These are phyloP conservation scores for Sphagnum contortum DNA, from an alignment of 225 moss, liverwort and hornwort genomes.

Conservation along the genomic window DNA sequence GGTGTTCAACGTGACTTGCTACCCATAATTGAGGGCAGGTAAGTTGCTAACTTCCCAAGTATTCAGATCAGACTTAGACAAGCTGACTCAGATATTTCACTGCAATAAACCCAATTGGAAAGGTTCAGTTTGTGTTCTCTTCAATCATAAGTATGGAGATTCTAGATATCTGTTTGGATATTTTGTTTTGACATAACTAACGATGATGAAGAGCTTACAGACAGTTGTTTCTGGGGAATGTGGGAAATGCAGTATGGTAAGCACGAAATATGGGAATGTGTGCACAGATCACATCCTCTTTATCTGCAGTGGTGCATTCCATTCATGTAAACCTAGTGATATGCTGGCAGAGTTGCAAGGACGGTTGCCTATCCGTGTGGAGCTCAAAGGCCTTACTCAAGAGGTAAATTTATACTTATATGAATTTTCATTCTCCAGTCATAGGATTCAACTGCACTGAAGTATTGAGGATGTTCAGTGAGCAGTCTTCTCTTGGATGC, in stretches of 20 bases:
- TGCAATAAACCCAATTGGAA: too few relatives aligned
- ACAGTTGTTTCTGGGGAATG: neutral
- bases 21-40: constrained; percentile 92
- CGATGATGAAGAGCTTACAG: too few relatives aligned
- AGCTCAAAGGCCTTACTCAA: constrained; percentile 72
- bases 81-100: too few relatives aligned
- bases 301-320: constrained; percentile 91
- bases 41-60: neutral
- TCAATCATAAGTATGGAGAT: too few relatives aligned
- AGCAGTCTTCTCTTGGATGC: too few relatives aligned
- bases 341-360: constrained; percentile 94
- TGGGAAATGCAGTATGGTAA: constrained; percentile 50
- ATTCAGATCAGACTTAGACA: too few relatives aligned
- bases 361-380: constrained; percentile 73
- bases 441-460: too few relatives aligned
- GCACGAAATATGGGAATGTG: constrained; percentile 84
- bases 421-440: too few relatives aligned
- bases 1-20: constrained; percentile 81
- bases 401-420: constrained; percentile 27
- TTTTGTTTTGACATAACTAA: too few relatives aligned
- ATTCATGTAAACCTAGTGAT: constrained; percentile 91
- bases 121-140: too few relatives aligned
- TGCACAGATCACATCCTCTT: constrained; percentile 87
- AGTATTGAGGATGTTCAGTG: too few relatives aligned
- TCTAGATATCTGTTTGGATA: too few relatives aligned